A percentile compares a stretch with the other conserved stretches of the same genome.
Conservation (phyloP, 2,329 filamentous ascomycete genomes). For the Scortechinia acanthostroma region DNA sequence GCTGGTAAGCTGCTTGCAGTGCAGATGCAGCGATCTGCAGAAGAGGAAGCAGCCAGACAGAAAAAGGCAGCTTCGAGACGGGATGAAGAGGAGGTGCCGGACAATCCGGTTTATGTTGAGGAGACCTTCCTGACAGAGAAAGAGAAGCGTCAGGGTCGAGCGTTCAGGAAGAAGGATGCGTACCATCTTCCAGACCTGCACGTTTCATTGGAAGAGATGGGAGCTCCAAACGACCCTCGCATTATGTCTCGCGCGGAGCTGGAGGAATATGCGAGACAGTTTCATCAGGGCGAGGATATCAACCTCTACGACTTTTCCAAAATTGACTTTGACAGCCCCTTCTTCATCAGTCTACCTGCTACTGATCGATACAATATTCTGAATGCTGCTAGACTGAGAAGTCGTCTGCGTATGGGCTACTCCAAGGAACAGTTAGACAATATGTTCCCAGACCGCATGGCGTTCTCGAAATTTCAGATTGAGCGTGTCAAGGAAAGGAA, state of each 20-base stretch:
- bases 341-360: constrained; percentile 84
- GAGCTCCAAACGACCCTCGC: constrained; percentile 80
- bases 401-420: constrained; percentile 85
- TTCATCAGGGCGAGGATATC: constrained; percentile 86
- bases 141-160: constrained; percentile 67
- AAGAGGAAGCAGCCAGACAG: constrained; percentile 70
- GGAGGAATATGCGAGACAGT: constrained; percentile 87
- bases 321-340: constrained; percentile 93
- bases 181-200: constrained; percentile 86
- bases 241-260: constrained; percentile 95
- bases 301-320: constrained; percentile 93
- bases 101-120: constrained; percentile 80
- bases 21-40: constrained; percentile 84
- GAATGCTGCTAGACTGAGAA: constrained; percentile 83
- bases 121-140: constrained; percentile 74
- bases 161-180: constrained; percentile 84
- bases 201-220: constrained; percentile 75
- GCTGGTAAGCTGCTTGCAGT: constrained; percentile 86
- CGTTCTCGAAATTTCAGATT: constrained; percentile 92
- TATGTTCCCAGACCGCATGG: constrained; percentile 98
- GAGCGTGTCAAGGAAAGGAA: constrained; percentile 89
- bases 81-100: constrained; percentile 36
- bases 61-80: constrained; percentile 23
- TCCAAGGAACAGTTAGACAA: constrained; percentile 91
- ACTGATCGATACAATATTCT: constrained; percentile 94